Evolutionary conservation across 108 stramenopile species (phyloP).

Genomic region (Skeletonema tropicum): DNA sequence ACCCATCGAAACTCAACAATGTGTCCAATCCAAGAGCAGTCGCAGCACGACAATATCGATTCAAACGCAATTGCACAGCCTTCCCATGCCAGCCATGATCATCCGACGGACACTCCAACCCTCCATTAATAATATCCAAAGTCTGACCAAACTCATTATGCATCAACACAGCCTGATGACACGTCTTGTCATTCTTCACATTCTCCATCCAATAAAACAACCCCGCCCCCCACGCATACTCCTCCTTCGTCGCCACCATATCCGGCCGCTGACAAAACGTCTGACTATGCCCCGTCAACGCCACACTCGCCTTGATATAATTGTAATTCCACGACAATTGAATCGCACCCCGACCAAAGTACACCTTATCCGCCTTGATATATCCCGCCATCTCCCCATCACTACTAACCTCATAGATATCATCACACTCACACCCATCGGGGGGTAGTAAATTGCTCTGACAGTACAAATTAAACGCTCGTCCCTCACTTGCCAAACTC

Average conservation of each 20-base stretch:
- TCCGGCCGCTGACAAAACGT: slow-evolving; percentile 52
- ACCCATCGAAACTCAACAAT: slow-evolving; percentile 32
- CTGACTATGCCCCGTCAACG: slow-evolving; percentile 42
- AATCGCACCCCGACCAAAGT: slow-evolving; percentile 45
- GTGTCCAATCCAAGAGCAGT: slow-evolving; percentile 32
- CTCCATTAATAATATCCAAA: slow-evolving; percentile 49
- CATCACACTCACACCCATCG: slow-evolving; percentile 51
- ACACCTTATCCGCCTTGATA: slow-evolving; percentile 36
- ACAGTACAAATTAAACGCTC: slow-evolving; percentile 45
- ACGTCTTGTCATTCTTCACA: slow-evolving; percentile 46
- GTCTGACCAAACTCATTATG: slow-evolving; percentile 47
- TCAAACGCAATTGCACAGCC: slow-evolving; percentile 44
- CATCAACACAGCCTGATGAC: slow-evolving; percentile 46
- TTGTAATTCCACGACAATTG: slow-evolving; percentile 56
- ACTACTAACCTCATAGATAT: slow-evolving; percentile 28
- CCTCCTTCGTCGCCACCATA: slow-evolving; percentile 42
- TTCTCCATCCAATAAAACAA: slow-evolving; percentile 57
- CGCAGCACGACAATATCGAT: slow-evolving; percentile 48
- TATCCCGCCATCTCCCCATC: slow-evolving; percentile 26
- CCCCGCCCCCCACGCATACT: slow-evolving; percentile 51
- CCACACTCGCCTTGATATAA: slow-evolving; percentile 42
- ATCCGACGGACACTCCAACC: slow-evolving; percentile 50
- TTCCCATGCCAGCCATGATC: slow-evolving; percentile 45
- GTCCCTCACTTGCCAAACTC: slow-evolving; percentile 25
- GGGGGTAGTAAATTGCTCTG: slow-evolving; percentile 47